phyloP scores from a whole-genome alignment of 2,329 filamentous ascomycete genomes.

The Colletotrichum incanum region DNA sequence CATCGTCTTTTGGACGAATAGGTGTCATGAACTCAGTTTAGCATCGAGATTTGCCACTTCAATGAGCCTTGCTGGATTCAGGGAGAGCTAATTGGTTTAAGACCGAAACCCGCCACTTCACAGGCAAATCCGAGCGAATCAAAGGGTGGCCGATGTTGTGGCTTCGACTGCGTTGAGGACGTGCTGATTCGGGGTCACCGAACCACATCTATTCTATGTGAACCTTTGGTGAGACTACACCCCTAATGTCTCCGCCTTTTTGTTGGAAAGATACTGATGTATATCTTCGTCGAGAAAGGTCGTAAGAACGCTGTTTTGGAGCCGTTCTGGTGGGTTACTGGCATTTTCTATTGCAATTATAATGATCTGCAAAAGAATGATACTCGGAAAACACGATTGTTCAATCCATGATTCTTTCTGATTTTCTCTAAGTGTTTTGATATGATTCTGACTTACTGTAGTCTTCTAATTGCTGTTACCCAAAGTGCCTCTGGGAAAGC shows the following conservation, averaged over 20 bases:
- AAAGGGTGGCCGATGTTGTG: conserved; percentile 1
- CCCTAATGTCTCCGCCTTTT: no score
- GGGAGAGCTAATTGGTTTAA: conserved; percentile 1
- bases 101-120: neutral
- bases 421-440: no score
- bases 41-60: neutral
- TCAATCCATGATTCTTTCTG: no score
- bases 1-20: neutral
- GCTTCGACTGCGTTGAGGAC: neutral
- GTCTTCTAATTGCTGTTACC: no score
- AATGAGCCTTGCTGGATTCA: neutral
- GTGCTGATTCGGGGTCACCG: neutral
- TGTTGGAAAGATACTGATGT: neutral
- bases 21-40: no score
- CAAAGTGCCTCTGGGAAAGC: no score
- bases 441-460: no score
- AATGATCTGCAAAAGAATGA: no score
- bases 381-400: no score
- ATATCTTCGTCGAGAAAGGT: neutral
- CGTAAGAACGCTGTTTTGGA: no score
- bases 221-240: neutral
- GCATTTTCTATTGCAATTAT: neutral
- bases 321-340: no score
- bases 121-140: neutral
- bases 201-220: neutral